Evolutionary conservation across 1,284 basidiomycete genomes (phyloP).

Genomic region (Papiliotrema flavescens): DNA sequence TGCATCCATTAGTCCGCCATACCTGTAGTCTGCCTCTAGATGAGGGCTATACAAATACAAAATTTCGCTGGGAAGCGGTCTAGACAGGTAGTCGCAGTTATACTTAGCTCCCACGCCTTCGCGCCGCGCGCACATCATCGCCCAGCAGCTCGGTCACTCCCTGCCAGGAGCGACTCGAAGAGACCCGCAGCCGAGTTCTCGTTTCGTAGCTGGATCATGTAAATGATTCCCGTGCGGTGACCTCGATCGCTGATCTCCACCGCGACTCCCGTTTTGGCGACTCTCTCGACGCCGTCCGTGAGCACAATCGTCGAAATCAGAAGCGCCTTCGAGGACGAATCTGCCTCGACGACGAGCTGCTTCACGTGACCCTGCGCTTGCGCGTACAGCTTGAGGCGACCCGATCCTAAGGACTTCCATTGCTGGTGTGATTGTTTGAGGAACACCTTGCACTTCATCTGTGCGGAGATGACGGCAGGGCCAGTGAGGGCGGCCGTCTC

Average conservation of each 20-base stretch:
- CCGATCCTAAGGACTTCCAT: slow-evolving; percentile 92
- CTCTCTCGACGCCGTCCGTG: slow-evolving; percentile 92
- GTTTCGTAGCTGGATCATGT: slow-evolving; percentile 93
- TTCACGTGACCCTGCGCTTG: slow-evolving; percentile 83
- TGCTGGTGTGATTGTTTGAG: slow-evolving; percentile 90
- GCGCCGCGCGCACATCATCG: no score
- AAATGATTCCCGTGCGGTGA: slow-evolving; percentile 86
- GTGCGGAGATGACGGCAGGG: slow-evolving; percentile 73
- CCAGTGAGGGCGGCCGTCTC: slow-evolving; percentile 57
- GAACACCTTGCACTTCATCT: slow-evolving; percentile 99
- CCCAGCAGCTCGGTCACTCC: slow-evolving; percentile 64
- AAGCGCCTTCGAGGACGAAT: slow-evolving; percentile 66
- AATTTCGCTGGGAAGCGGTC: no score
- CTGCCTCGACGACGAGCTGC: slow-evolving; percentile 92
- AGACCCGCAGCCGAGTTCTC: slow-evolving; percentile 80
- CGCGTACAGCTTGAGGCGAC: slow-evolving; percentile 78
- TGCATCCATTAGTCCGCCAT: no score
- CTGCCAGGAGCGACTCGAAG: slow-evolving; percentile 80
- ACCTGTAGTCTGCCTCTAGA: no score
- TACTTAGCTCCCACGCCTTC: no score
- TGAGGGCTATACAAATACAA: no score
- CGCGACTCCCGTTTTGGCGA: slow-evolving; percentile 95
- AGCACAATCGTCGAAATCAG: slow-evolving; percentile 94
- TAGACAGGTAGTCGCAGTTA: no score
- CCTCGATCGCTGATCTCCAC: slow-evolving; percentile 92